Conservation (phyloP, 805 yeast genomes). For the Nakazawaea ishiwadae region DNA sequence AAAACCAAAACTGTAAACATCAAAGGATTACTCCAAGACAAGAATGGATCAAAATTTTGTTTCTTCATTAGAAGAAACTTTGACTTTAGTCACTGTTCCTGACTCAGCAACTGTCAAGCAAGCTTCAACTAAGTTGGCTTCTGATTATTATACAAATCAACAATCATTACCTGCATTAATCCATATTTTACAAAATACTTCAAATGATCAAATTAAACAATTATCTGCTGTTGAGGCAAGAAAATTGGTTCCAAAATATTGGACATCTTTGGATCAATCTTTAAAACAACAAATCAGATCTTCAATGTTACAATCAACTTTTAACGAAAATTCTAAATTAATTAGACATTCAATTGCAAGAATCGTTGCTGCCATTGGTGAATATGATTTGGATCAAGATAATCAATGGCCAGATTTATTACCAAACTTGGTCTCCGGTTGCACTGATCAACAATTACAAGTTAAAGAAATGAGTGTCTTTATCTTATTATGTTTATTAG, state of each 20-base stretch:
- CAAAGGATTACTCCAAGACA: not conserved
- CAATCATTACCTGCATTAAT: conserved; percentile 76
- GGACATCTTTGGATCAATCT: conserved; percentile 52
- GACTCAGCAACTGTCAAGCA: conserved; percentile 74
- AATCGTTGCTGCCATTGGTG: conserved; percentile 82
- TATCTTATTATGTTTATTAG: conserved; percentile 73
- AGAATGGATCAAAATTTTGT: conserved; percentile 69
- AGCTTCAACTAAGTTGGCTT: conserved; percentile 71
- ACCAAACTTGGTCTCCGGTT: conserved; percentile 64
- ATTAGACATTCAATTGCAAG: conserved; percentile 89
- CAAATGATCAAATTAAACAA: conserved; percentile 72
- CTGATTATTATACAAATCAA: conserved; percentile 68
- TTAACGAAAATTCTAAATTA: conserved; percentile 53
- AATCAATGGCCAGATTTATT: conserved; percentile 75
- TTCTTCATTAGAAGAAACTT: conserved; percentile 69
- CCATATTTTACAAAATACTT: conserved; percentile 69
- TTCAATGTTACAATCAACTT: conserved; percentile 64
- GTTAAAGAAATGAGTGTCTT: conserved; percentile 81
- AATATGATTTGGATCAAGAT: conserved; percentile 59
- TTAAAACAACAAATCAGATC: conserved; percentile 59
- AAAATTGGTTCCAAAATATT: conserved; percentile 68
- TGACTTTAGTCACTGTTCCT: conserved; percentile 77
- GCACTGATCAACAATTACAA: conserved; percentile 48
- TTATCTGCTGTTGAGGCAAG: conserved; percentile 96
- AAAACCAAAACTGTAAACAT: not conserved